Base-by-base conservation (phyloP, 805 yeast species). In the Candida saitoana region DNA sequence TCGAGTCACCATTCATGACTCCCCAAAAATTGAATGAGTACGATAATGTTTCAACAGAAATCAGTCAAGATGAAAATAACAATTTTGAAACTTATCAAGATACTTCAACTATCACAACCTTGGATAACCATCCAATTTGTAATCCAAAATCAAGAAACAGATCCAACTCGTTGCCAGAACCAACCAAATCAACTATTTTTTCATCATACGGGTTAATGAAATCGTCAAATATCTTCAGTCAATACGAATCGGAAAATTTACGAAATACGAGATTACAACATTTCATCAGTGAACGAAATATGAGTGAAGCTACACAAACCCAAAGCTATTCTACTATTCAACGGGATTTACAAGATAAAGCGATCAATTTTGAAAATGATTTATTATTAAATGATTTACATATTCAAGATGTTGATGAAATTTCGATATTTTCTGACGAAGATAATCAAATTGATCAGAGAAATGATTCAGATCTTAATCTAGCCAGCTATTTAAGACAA, bases 401-500 rank as follows among this genome's bases (percentile, higher is more conserved):
- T n/a, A 18, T 34, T 8, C 27, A 25, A 15, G 53, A 49, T 31
- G 40, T 49, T 31, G 59, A 56, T 24, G 51, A 50, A 35, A 30
- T 54, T 20, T 56, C 59, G 2, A 38, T 49, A 47, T 34, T 55
- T 60, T 2, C 59, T 54, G 5, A 51, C 31, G 24, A 25, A 5
- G 34, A 37, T 3, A 27, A n/a, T 25, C 40, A 17, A 14, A 27
- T 18, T 16, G 25, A 37, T 5, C 48, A 15, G 34, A 41, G 32
- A 22, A 37, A 12, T 18, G 29, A 16, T 34, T n/a, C n/a, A n/a
- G 65, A 61, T 38, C 5, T 29, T 14, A 58, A 59, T 42, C 63
- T 57, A 42, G 65, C 57, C 9, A 50, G 50, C 9, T 69, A 50
- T 44, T 50, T 69, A 36, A 51, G 74, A 18, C 54, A 54, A 34